Evolutionary conservation across 2,329 filamentous ascomycete species (phyloP), one percentile per base, ranked within the genome.

Genomic region (Aureobasidium sp.): DNA sequence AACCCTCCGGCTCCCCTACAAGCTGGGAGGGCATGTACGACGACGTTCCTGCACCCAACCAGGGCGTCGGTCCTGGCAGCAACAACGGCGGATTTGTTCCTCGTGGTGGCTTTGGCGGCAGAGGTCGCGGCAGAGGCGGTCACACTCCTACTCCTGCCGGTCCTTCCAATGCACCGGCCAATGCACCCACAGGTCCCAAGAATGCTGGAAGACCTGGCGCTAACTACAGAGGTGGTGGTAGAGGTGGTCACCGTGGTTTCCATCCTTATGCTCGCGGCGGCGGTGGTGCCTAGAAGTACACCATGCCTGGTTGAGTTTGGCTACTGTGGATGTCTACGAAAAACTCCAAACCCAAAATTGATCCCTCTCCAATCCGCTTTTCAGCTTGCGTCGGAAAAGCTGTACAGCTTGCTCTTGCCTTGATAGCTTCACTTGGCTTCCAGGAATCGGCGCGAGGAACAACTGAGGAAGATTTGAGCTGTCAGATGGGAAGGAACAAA

Each of bases 11-110:
- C 48, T 86, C 85, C 17, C 88, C 88, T n/a, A 90, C 89, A 27
- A 92, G 88, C 44, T 97, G 92, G 91, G 93, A 97, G 74, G 93
- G 93, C 70, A 96, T 96, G 91, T 97, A 97, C 74, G 93, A 97
- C 72, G 93, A 97, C 73, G 90, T 92, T 1, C 92, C 91, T 17
- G 90, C 93, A 72, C 90, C 90, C 5, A 73, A 78, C 64, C 76
- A 77, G 65, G 74, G 74, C 62, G 75, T 78, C 63, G 73, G 69
- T 51, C 69, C 67, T 4, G 66, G 71, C 37, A 71, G 74, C 32
- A 46, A 39, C 29, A 46, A 61, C 42, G 48, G 64, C 32, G 76
- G 72, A n/a, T 75, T 79, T 64, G 26, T 20, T 7, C 44, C 44
- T 46, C 74, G 76, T 64, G 76, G 76, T 55, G 75, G 78, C 63